These are phyloP conservation scores for Allomyces macrogynus DNA, from an alignment of 192 early-diverging fungal genomes.

Conservation along the genomic window DNA sequence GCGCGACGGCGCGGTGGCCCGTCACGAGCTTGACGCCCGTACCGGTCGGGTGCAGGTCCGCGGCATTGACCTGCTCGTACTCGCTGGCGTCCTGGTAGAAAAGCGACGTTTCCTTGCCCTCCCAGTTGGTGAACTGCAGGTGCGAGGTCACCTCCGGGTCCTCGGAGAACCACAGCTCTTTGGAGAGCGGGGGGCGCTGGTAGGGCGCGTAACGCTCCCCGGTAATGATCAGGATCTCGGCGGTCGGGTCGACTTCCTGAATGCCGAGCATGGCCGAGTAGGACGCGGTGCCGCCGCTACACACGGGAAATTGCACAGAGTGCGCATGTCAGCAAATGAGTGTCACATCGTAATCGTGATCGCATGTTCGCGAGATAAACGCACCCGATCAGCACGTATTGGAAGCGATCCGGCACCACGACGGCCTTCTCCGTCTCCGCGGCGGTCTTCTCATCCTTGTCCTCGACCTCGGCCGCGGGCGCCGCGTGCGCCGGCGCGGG, in stretches of 20 bases:
- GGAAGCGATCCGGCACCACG: too few species aligned
- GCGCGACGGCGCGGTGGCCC: slow-evolving; percentile 17
- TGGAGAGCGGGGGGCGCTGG: slow-evolving; percentile 41
- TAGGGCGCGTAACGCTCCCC: slow-evolving; percentile 34
- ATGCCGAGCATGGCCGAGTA: slow-evolving; percentile 36
- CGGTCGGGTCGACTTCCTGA: slow-evolving; percentile 30
- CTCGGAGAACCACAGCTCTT: slow-evolving; percentile 43
- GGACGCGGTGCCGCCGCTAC: slow-evolving; percentile 35
- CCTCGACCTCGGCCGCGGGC: too few species aligned
- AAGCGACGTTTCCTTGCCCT: slow-evolving; percentile 23
- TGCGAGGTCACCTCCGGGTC: slow-evolving; percentile 13
- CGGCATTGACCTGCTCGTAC: slow-evolving; percentile 12
- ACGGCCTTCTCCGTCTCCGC: too few species aligned
- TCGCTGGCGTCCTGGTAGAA: slow-evolving; percentile 2
- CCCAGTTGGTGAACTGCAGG: slow-evolving; percentile 35
- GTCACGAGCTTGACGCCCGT: slow-evolving; percentile 22
- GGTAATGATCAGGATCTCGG: slow-evolving; percentile 36
- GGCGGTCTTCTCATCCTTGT: too few species aligned
- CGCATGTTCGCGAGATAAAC: too few species aligned
- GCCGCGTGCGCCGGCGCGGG: too few species aligned
- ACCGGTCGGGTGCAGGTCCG: slow-evolving; percentile 13
- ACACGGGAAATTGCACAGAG: too few species aligned
- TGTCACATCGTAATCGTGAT: too few species aligned
- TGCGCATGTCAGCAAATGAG: too few species aligned
- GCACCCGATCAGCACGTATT: too few species aligned